A percentile compares a stretch with the other conserved stretches of the same genome.
Conservation (phyloP, 2,329 filamentous ascomycete genomes). For the Calycina herbarum region DNA sequence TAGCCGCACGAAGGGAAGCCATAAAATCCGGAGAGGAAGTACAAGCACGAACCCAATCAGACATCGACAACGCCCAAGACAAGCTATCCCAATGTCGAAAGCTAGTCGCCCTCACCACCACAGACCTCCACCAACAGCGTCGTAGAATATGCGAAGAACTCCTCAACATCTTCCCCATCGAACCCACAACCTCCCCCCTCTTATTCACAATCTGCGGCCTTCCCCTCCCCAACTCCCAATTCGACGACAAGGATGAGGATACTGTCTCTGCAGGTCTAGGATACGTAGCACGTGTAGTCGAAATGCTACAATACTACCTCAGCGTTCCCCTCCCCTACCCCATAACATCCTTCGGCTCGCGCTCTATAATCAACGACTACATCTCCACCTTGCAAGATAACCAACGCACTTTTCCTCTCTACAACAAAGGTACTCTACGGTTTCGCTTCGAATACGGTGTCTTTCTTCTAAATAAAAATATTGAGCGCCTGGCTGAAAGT, state of each 20-base stretch:
- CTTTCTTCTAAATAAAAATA: constrained; percentile 95
- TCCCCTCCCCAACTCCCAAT: constrained; percentile 76
- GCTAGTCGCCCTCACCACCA: constrained; percentile 56
- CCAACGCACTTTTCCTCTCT: constrained; percentile 76
- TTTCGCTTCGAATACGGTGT: constrained; percentile 96
- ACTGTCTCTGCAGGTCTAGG: constrained; percentile 79
- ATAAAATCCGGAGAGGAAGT: constrained; percentile 64
- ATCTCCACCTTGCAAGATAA: constrained; percentile 29
- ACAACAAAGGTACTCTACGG: constrained; percentile 67
- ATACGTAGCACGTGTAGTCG: constrained; percentile 72
- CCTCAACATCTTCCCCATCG: constrained; percentile 75
- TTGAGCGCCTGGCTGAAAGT: constrained; percentile 66
- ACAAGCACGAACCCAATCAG: constrained; percentile 58
- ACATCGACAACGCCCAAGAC: constrained; percentile 61
- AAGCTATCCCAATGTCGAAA: constrained; percentile 58
- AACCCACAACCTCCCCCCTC: constrained; percentile 63
- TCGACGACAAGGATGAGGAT: constrained; percentile 70
- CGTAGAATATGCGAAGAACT: constrained; percentile 87
- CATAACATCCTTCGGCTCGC: constrained; percentile 69
- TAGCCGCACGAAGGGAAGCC: constrained; percentile 63
- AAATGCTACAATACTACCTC: constrained; percentile 80
- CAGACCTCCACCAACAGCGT: constrained; percentile 79
- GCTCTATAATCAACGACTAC: constrained; percentile 50
- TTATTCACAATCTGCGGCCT: constrained; percentile 82
- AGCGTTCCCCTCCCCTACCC: constrained; percentile 78